These are phyloP conservation scores for Zalaria sp. DNA, from an alignment of 2,329 filamentous ascomycete genomes.

Conservation along the genomic window DNA sequence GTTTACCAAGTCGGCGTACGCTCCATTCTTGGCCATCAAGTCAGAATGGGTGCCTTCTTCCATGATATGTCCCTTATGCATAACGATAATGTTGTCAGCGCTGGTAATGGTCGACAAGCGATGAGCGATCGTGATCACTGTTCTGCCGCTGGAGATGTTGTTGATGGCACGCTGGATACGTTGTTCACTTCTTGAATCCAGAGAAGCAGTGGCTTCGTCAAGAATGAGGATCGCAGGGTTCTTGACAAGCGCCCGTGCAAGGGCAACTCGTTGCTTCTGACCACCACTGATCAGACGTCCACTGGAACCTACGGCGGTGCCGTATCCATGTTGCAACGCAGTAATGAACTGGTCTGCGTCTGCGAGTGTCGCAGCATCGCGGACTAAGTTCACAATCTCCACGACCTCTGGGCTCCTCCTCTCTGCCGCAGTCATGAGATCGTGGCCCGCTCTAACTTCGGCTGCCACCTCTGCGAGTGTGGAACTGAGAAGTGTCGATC, in stretches of 20 bases:
- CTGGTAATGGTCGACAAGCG: constrained; percentile 24
- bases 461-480: constrained; percentile 36
- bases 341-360: constrained; percentile 50
- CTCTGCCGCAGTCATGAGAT: constrained; percentile 31
- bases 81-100: constrained; percentile 28
- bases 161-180: constrained; percentile 23
- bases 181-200: constrained; percentile 26
- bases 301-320: constrained; percentile 32
- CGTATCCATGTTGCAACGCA: constrained; percentile 47
- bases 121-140: constrained; percentile 30
- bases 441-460: constrained; percentile 37
- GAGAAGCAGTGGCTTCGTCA: constrained; percentile 26
- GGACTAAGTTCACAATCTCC: constrained; percentile 38
- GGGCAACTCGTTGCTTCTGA: constrained; percentile 23
- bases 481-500: constrained; percentile 32
- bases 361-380: constrained; percentile 39
- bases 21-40: constrained; percentile 20
- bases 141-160: constrained; percentile 16
- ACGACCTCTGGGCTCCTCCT: constrained; percentile 28
- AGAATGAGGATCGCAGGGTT: constrained; percentile 23
- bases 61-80: constrained; percentile 34
- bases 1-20: constrained; percentile 35
- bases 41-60: constrained; percentile 36
- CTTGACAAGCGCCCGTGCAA: constrained; percentile 23
- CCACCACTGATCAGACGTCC: constrained; percentile 24